Evolutionary conservation across 371 early-diverging fungal species (phyloP), one percentile per base, ranked within the genome.

Genomic region (Funneliformis caledonium): DNA sequence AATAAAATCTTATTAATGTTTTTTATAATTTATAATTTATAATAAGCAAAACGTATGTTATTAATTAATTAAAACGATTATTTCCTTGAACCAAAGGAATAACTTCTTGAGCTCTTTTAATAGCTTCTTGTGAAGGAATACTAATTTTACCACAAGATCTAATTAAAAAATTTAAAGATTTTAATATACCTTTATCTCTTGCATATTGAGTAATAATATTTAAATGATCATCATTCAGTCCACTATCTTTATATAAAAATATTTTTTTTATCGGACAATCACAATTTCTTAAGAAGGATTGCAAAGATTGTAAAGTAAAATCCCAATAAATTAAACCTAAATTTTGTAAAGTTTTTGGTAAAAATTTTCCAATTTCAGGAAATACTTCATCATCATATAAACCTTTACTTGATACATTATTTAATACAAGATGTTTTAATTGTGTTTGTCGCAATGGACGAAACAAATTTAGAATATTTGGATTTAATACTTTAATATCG

Each of bases 281-380:
- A 50, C 78, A 77, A 77, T 77, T 61, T 19, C 47, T 33, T 43
- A 77, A 48, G n/a, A 77, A 64, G 10, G 19, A 19, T 47, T 77
- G 42, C 19, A 77, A 65, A 56, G 56, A 56, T 56, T 56, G 6
- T 56, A 56, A 56, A 56, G 6, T 56, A 56, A 56, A 56, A 56
- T 56, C n/a, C 56, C 56, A 56, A 56, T 56, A 56, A 56, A 56
- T 56, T 56, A 56, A 56, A 6, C 56, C 56, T 56, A 56, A 56
- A 56, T 56, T 56, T 56, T 56, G 56, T 56, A 56, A 56, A 19
- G 56, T 56, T 19, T 56, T 56, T 19, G 56, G 56, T 56, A 56
- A 56, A 56, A 56, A 56, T 56, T 56, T 56, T 56, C 56, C 56
- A 7, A 56, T 56, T 19, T 19, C 19, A 56, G 56, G 16, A 56